Percentiles rank a stretch among this genome's conserved stretches.
phyloP scores from a whole-genome alignment of 768 basidiomycete genomes.

The Asterophora lycoperdoides region DNA sequence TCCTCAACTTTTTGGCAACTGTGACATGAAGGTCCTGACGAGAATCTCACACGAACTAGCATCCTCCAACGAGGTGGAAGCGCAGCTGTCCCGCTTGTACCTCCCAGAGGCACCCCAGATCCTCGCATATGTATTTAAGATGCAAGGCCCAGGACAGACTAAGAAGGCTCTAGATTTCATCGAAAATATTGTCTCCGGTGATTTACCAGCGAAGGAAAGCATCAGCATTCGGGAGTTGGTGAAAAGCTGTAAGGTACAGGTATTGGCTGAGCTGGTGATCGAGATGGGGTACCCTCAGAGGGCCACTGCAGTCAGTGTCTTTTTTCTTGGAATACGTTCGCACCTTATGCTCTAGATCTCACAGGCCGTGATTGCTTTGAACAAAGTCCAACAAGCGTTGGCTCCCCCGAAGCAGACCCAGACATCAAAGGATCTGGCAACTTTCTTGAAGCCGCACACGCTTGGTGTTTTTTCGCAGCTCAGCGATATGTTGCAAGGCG shows the following conservation, averaged over 20 bases:
- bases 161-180: conserved; percentile 61
- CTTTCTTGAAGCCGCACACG: conserved; percentile 71
- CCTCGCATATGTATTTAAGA: conserved; percentile 62
- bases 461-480: conserved; percentile 82
- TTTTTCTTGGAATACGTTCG: background rate
- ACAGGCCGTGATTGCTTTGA: conserved; percentile 35
- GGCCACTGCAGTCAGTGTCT: conserved; percentile 40
- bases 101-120: conserved; percentile 55
- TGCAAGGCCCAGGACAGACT: conserved; percentile 51
- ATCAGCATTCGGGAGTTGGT: conserved; percentile 51
- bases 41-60: conserved; percentile 53
- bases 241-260: conserved; percentile 59
- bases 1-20: conserved; percentile 62
- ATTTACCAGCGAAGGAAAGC: conserved; percentile 34
- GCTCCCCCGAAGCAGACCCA: conserved; percentile 20
- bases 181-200: conserved; percentile 45
- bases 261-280: conserved; percentile 74
- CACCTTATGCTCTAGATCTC: background rate
- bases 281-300: conserved; percentile 68
- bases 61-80: conserved; percentile 18
- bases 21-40: conserved; percentile 55
- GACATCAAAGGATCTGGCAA: conserved; percentile 39
- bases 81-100: conserved; percentile 41
- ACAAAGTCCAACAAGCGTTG: conserved; percentile 45
- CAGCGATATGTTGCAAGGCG: conserved; percentile 83